Percentiles rank a stretch among this genome's conserved stretches.
phyloP scores from a whole-genome alignment of 305 asterid species.

The Rubia balearica region DNA sequence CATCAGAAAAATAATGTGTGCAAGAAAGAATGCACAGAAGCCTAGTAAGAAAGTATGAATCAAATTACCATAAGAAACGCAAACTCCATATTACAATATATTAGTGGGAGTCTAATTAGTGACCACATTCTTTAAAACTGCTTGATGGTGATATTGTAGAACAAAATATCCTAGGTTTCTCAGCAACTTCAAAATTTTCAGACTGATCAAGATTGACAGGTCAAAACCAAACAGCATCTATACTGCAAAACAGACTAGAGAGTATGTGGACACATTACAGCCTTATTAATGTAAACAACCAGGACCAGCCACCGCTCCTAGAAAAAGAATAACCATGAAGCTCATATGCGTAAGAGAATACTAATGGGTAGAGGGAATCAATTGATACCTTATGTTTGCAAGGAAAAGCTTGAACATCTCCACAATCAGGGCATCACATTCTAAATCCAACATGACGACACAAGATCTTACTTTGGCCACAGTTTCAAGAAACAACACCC shows the following conservation, averaged over 20 bases:
- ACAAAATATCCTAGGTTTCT: background rate
- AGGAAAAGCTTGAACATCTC: conserved; percentile 87
- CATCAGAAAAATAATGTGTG: background rate
- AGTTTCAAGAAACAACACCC: conserved; percentile 73
- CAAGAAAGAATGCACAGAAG: background rate
- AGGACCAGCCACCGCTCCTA: background rate
- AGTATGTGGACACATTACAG: background rate
- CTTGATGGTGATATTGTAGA: too few species aligned
- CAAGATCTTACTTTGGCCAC: conserved; percentile 89
- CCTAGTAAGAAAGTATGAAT: background rate
- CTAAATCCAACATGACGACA: conserved; percentile 92
- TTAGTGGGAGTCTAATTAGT: background rate
- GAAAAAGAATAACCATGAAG: background rate
- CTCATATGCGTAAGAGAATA: background rate
- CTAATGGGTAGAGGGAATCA: background rate
- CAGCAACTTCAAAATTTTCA: background rate
- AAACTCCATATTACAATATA: background rate
- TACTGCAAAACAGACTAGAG: background rate
- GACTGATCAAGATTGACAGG: background rate
- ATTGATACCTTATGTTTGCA: conserved; percentile 58
- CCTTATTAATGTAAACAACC: background rate
- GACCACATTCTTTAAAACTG: too few species aligned
- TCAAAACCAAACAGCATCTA: background rate
- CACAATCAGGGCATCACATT: conserved; percentile 72
- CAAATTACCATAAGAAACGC: background rate